Percentiles rank a stretch among this genome's conserved stretches.
Conservation (phyloP, 148 eudicot species). For the Fagopyrum tataricum region DNA sequence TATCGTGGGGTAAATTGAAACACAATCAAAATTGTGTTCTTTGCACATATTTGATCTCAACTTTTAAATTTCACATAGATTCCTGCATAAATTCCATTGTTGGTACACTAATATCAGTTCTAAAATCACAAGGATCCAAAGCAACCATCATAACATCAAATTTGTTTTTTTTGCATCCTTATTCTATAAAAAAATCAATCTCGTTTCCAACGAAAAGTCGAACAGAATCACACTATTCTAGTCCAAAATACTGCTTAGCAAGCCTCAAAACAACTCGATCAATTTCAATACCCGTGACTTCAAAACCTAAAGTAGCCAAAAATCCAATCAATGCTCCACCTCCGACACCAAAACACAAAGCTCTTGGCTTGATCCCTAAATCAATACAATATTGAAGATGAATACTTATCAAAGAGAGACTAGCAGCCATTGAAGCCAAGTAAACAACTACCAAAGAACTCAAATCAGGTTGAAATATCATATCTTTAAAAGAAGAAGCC, state of each 20-base stretch:
- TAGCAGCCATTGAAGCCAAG: slow-evolving; percentile 79
- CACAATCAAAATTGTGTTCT: too few relatives aligned
- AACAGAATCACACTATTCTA: slow-evolving; percentile 28
- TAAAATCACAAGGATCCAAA: slow-evolving; percentile 69
- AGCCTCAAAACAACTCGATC: slow-evolving; percentile 61
- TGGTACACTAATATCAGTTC: slow-evolving; percentile 53
- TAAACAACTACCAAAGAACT: slow-evolving; percentile 61
- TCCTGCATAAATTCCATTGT: slow-evolving; percentile 50
- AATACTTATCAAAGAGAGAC: slow-evolving; percentile 40
- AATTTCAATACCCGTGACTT: slow-evolving; percentile 67
- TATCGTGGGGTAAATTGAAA: too few relatives aligned
- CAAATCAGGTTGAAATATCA: slow-evolving; percentile 35
- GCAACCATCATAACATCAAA: slow-evolving; percentile 86
- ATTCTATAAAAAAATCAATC: slow-evolving; percentile 36
- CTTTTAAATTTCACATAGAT: too few relatives aligned
- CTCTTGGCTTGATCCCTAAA: slow-evolving; percentile 38
- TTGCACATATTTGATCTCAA: too few relatives aligned
- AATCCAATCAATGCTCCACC: slow-evolving; percentile 81
- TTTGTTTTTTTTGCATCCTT: slow-evolving; percentile 11
- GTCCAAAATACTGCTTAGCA: slow-evolving; percentile 53
- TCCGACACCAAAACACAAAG: slow-evolving; percentile 83
- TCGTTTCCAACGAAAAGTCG: slow-evolving; percentile 48
- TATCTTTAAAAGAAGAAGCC: slow-evolving; percentile 18
- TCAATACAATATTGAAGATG: slow-evolving; percentile 29
- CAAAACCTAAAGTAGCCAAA: slow-evolving; percentile 43